Evolutionary conservation across 2,329 filamentous ascomycete genomes (phyloP).

Genomic region (Fusarium penzigii): DNA sequence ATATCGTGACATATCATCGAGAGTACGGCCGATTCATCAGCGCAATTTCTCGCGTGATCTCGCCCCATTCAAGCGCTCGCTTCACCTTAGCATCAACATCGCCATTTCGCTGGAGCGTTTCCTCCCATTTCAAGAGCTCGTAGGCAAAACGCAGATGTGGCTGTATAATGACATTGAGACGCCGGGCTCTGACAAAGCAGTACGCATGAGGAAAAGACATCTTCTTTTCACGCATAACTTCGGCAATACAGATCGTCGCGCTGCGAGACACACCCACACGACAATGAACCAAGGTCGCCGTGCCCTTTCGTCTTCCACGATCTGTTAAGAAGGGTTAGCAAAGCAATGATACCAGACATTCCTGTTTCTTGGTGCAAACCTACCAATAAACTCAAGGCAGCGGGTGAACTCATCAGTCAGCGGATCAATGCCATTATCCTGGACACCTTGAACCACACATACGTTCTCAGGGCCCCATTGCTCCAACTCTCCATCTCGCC

Average conservation of each 20-base stretch:
- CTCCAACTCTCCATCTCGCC: conserved; percentile 70
- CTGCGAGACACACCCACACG: conserved; percentile 93
- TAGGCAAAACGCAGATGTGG: conserved; percentile 94
- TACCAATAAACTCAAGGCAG: conserved; percentile 91
- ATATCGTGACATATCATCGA: conserved; percentile 44
- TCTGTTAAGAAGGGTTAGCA: conserved; percentile 51
- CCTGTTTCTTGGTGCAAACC: conserved; percentile 37
- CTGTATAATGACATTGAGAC: conserved; percentile 97
- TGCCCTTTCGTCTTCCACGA: conserved; percentile 72
- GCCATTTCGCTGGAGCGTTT: conserved; percentile 62
- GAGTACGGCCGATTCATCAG: conserved; percentile 95
- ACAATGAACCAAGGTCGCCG: conserved; percentile 91
- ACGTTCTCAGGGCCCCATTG: conserved; percentile 78
- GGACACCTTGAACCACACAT: conserved; percentile 79
- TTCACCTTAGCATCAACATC: conserved; percentile 49
- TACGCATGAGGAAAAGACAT: conserved; percentile 91
- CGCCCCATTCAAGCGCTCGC: conserved; percentile 88
- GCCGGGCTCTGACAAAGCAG: conserved; percentile 89
- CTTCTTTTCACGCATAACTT: conserved; percentile 83
- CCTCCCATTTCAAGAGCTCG: conserved; percentile 95
- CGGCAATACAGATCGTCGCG: conserved; percentile 98
- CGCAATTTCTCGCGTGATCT: conserved; percentile 86
- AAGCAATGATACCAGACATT: neutral
- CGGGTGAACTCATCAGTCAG: conserved; percentile 81
- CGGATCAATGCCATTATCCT: conserved; percentile 96